Percentiles rank a stretch among this genome's conserved stretches.
Conservation (phyloP, 495 filamentous ascomycete genomes). For the Trichoderma orchidacearum region DNA sequence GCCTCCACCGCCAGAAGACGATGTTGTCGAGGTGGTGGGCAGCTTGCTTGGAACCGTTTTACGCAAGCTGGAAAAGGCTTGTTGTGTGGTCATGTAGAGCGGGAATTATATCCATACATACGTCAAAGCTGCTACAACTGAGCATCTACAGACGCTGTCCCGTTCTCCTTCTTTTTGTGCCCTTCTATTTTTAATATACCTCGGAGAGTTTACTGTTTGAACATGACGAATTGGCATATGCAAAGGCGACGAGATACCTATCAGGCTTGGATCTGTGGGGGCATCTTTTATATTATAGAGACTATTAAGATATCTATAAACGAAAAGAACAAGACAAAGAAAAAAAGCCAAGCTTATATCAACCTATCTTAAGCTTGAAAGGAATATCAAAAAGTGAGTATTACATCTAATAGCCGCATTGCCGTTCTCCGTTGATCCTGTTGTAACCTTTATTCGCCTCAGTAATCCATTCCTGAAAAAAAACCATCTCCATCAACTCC, state of each 20-base stretch:
- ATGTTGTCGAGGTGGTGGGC: constrained; percentile 48
- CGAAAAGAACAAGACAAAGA: background rate
- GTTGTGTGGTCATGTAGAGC: constrained; percentile 68
- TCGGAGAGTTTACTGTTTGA: too few species aligned
- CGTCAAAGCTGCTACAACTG: background rate
- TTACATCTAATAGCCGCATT: background rate
- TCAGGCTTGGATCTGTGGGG: too few species aligned
- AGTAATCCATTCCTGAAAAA: background rate
- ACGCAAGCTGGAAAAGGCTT: constrained; percentile 44
- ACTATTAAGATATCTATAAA: background rate
- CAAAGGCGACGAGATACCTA: too few species aligned
- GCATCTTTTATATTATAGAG: background rate
- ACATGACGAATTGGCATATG: too few species aligned
- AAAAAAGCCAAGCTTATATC: background rate
- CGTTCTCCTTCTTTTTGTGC: too few species aligned
- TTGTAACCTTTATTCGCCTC: background rate
- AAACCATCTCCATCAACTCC: background rate
- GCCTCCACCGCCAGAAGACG: constrained; percentile 23
- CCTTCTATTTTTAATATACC: too few species aligned
- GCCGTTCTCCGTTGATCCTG: background rate
- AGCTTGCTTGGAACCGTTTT: constrained; percentile 45
- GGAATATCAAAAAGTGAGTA: background rate
- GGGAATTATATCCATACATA: background rate
- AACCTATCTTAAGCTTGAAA: background rate
- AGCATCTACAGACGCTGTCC: too few species aligned